phyloP scores from a whole-genome alignment of 2,329 filamentous ascomycete species.

The Albifimbria verrucaria region DNA sequence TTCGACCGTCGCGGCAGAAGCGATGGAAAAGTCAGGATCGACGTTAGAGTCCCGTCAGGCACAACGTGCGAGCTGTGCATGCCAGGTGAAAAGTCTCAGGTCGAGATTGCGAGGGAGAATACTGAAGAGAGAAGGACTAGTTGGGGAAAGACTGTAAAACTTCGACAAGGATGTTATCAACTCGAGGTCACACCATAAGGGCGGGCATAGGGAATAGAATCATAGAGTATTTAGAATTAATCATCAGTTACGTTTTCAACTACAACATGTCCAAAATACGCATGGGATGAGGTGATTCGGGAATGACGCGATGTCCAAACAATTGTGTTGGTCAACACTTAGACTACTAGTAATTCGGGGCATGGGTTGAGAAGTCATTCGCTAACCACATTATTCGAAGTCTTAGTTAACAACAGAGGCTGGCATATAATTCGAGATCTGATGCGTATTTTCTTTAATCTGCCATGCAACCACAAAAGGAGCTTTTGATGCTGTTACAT shows the following conservation, averaged over 20 bases:
- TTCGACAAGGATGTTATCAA: slow-evolving; percentile 15
- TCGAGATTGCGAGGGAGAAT: slow-evolving; percentile 9
- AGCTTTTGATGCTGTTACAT: too few species aligned
- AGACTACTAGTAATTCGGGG: too few species aligned
- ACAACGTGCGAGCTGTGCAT: slow-evolving; percentile 16
- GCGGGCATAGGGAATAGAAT: background rate
- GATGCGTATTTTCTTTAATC: too few species aligned
- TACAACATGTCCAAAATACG: background rate
- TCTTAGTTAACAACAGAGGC: too few species aligned
- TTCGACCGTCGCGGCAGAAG: slow-evolving; percentile 13
- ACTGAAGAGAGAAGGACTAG: background rate
- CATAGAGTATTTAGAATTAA: too few species aligned
- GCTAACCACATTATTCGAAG: too few species aligned
- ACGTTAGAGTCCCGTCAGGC: slow-evolving; percentile 15
- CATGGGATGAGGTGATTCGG: background rate
- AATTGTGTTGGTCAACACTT: too few species aligned
- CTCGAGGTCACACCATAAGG: slow-evolving; percentile 10
- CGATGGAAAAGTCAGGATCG: slow-evolving; percentile 10
- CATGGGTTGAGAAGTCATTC: too few species aligned
- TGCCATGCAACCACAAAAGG: too few species aligned
- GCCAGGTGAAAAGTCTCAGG: slow-evolving; percentile 11
- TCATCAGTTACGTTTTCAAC: background rate
- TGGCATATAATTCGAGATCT: too few species aligned
- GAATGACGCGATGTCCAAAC: background rate
- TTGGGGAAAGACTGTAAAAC: slow-evolving; percentile 9